These are phyloP conservation scores for Solanum corneliomulleri DNA, from an alignment of 257 asterid genomes.

Conservation along the genomic window DNA sequence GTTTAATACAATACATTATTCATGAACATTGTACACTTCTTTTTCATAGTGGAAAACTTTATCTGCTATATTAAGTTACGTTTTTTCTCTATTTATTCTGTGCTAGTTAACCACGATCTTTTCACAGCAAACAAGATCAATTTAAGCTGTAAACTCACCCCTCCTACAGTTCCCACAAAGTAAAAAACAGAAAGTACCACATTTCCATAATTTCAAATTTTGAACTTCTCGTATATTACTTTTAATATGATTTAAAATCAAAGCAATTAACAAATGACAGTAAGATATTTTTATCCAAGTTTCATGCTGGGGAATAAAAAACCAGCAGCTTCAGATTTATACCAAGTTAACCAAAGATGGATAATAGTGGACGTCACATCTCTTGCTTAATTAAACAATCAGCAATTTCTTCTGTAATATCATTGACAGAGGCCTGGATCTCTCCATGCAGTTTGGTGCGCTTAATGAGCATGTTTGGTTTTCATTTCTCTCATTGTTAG, in stretches of 20 bases:
- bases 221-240: background rate
- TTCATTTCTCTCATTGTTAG: conserved; percentile 7
- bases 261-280: background rate
- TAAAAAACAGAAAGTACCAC: background rate
- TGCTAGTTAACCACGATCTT: background rate
- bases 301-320: background rate
- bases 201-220: background rate
- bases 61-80: background rate
- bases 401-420: background rate
- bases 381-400: background rate
- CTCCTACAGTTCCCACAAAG: background rate
- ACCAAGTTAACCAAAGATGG: background rate
- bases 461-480: background rate
- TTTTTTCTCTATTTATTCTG: background rate
- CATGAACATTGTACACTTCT: background rate
- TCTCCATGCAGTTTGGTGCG: background rate
- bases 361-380: background rate
- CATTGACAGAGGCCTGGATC: background rate
- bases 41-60: too few species aligned
- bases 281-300: background rate
- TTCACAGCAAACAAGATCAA: background rate
- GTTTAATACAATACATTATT: too few species aligned
- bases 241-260: background rate
- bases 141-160: background rate
- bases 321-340: background rate